Evolutionary conservation across 2,329 filamentous ascomycete species (phyloP), one percentile per base, ranked within the genome.

Genomic region (Tolypocladium album): DNA sequence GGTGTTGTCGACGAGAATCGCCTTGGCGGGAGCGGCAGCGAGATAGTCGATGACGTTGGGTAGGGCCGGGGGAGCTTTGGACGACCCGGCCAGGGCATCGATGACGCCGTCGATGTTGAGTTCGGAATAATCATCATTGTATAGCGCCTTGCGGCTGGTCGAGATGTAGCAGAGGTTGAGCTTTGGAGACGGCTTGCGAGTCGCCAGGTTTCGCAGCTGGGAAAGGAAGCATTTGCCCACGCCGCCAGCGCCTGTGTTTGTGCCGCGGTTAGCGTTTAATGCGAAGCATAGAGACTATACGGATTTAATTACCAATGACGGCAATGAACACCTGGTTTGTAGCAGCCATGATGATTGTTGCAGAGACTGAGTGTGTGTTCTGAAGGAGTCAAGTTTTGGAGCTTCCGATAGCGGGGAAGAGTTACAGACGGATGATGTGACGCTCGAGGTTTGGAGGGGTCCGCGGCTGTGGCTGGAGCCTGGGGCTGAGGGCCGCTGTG

Each of bases 1-100:
- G 58, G 94, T 99, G 79, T 97, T 97, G 82, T 99, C 94, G 65
- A 99, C 87, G 38, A 99, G 80, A 53, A 99, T 81, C 52, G 88
- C 86, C 71, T 89, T 90, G 62, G 86, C 84, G 2, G 92, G 91
- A 1, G 91, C 89, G 52, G 83, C 82, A 61, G 86, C 83, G 55
- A 99, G 87, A 75, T 90, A 95, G 40, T 88, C 84, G 65, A 88
- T 84, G 45, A 95, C 82, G 68, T 93, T 82, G 52, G 88, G 74
- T 55, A 91, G 80, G 43, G 83, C 76, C 22, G 90, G 82, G 12
- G 90, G 83, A 3, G 86, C 77, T 64, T 86, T 85, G 36, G 80
- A 78, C 27, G 88, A 88, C 17, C 82, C 74, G 52, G 82, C 79
- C 57, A 94, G 84, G 53, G 84, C 79, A 57, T 88, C 81, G 71